Evolutionary conservation across 306 rosid species (phyloP), one percentile per base, ranked within the genome.

Genomic region (Rosa persica): DNA sequence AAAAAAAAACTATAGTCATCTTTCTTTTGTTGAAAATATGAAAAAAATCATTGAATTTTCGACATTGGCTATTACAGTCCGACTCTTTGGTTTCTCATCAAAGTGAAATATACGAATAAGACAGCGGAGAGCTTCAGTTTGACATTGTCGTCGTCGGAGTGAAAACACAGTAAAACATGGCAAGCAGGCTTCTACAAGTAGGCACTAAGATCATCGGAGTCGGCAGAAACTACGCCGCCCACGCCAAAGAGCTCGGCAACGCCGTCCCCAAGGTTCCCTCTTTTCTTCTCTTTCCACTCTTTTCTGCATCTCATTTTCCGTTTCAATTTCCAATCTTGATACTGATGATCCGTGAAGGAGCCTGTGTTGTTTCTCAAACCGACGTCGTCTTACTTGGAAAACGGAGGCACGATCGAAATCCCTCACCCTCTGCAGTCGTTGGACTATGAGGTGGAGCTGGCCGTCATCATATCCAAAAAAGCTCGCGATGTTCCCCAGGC

Each of bases 221-320:
- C 51, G 98, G 97, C 30, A 80, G 98, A 83, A 94, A 94, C 89
- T 94, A 94, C 82, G 97, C 85, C 12, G 97, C 97, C 75, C 98
- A 94, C 77, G 97, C 98, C 68, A 94, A 94, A 80, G 98, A 94
- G 75, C 93, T 94, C 1, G 97, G 98, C 80, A 94, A 94, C 92
- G 95, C 95, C 76, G 95, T 94, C 65, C 98, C 98, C 57, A 94
- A 89, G 93, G 98, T 93, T 48, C n/a, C 40, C 34, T 46, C 27
- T 1, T 79, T 16, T 9, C 11, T 36, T 44, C 11, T 44, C 23
- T 27, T 67, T 30, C 5, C 22, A 58, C 81, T 65, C 17, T 38
- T 19, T 22, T 52, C 40, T 43, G 36, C 38, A 55, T 67, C 27
- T 6, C 5, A 13, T 12, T 12, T 70, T 39, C 78, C 10, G 12